These are phyloP conservation scores for Limtongia smithiae DNA, from an alignment of 805 yeast genomes.

Conservation along the genomic window DNA sequence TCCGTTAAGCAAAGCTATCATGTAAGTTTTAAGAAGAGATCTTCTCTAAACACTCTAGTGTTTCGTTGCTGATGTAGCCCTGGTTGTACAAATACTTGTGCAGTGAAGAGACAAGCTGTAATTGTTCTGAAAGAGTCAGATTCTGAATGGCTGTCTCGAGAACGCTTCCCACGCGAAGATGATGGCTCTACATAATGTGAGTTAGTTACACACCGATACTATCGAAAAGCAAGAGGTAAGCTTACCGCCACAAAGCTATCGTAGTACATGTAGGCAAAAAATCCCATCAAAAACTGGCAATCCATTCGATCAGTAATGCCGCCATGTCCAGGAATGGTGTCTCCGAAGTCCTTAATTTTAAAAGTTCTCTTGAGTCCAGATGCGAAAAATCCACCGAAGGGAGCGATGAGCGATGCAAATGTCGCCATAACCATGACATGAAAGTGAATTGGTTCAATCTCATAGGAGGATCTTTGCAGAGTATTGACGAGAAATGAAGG, in stretches of 20 bases:
- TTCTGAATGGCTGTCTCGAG: slow-evolving; percentile 73
- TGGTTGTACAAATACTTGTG: slow-evolving; percentile 47
- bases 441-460: slow-evolving; percentile 74
- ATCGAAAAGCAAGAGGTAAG: not conserved
- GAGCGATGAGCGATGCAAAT: slow-evolving; percentile 95
- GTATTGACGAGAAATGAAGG: slow-evolving; percentile 63
- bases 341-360: slow-evolving; percentile 95
- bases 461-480: slow-evolving; percentile 34
- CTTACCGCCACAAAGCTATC: slow-evolving; percentile 77
- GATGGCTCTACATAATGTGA: slow-evolving; percentile 32
- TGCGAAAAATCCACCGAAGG: slow-evolving; percentile 98
- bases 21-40: not conserved
- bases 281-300: slow-evolving; percentile 97
- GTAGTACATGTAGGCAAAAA: slow-evolving; percentile 85
- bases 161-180: slow-evolving; percentile 61
- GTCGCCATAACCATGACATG: slow-evolving; percentile 84
- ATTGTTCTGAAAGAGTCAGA: slow-evolving; percentile 60
- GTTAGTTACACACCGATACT: not conserved
- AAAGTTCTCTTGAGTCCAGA: slow-evolving; percentile 96
- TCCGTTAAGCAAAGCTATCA: no score
- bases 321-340: slow-evolving; percentile 98
- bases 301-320: slow-evolving; percentile 97
- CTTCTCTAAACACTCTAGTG: slow-evolving; percentile 25
- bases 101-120: slow-evolving; percentile 58
- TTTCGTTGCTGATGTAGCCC: slow-evolving; percentile 31